Evolutionary conservation across 305 asterid species (phyloP), one percentile per base, ranked within the genome.

Genomic region (Ajuga reptans): DNA sequence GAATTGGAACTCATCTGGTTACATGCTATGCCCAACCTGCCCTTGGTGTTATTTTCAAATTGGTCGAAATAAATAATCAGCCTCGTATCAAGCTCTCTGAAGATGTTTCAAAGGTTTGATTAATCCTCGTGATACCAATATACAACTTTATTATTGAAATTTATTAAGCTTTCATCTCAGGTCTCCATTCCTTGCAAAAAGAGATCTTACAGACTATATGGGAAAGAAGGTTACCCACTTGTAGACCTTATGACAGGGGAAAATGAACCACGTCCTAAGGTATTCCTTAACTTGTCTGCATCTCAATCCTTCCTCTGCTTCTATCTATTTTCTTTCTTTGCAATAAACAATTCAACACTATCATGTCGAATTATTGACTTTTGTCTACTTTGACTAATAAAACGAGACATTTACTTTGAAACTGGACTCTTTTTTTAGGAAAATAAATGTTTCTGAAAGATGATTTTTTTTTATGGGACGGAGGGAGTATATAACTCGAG

Each of bases 1-100:
- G 96, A 62, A 84, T 91, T 63, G 98, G 96, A 66, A 91, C 96
- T 45, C 95, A 89, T 80, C 75, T 91, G 83, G 98, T 91, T 72
- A 91, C 98, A 47, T 89, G 95, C 81, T 91, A 87, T 78, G 95
- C 96, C 61, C 98, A 91, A 78, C 87, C 96, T 41, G 98, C 98
- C 68, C 87, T 91, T n/a, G 98, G 96, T 69, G 87, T 81, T 66
- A 96, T 91, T 60, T 91, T 91, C 85, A 91, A 91, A 83, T 84
- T 91, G 76, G 98, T 89, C 34, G 96, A 92, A 81, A 92, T 92
- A 79, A 92, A 92, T 72, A 82, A 82, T 73, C 96, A 92, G 81
- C 98, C 98, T 43, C 91, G 96, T 39, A 92, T 92, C 66, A 92
- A 89, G 71, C 98, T 87, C 62, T 92, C 98, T 24, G 96, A 92